Base-by-base conservation (phyloP, 176 grass and related monocot genomes). In the Elaeis guineensis region DNA sequence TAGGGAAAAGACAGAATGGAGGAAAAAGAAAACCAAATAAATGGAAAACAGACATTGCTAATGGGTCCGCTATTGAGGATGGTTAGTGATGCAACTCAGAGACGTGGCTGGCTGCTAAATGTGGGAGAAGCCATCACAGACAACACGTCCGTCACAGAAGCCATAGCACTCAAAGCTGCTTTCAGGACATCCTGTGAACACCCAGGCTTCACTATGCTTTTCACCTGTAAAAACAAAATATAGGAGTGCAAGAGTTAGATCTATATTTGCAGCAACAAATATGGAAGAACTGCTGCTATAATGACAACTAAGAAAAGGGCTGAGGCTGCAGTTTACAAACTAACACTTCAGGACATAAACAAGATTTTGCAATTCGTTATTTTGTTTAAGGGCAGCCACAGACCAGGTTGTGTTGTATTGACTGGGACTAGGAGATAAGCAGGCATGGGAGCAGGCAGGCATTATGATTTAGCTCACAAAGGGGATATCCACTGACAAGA, bases 161-260 rank as follows among this genome's bases (percentile, higher is more conserved):
- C 65, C 93, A 98, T 98, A 15, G 84, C 59, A 55, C 81, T 86
- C 21, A 98, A 64, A 0, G 87, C 93, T 6, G 87, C 93, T 80
- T 86, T 98, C 16, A 98, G 84, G 59, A 98, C 85, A 66, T 92
- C 93, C 51, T 92, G 93, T 2, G 93, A 83, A 75, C 93, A 98
- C 26, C 93, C 93, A 28, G 93, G 93, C 78, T 98, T 98, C 79
- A 98, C 93, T 20, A 98, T 89, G 73, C 67, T 86, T 75, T 76
- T 98, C 70, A 98, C 93, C 93, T 98, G 69, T 61, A 16, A 17
- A 52, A 28, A 66, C 0, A 21, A 49, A 56, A 65, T 11, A 5
- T 6, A 70, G 11, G 21, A 75, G 17, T 18, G 18, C 24, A 44
- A 16, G 8, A 62, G 24, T 35, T 17, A 26, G 8, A 69, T 44